phyloP scores from a whole-genome alignment of 331 rosid species.

The Malus hybrid region DNA sequence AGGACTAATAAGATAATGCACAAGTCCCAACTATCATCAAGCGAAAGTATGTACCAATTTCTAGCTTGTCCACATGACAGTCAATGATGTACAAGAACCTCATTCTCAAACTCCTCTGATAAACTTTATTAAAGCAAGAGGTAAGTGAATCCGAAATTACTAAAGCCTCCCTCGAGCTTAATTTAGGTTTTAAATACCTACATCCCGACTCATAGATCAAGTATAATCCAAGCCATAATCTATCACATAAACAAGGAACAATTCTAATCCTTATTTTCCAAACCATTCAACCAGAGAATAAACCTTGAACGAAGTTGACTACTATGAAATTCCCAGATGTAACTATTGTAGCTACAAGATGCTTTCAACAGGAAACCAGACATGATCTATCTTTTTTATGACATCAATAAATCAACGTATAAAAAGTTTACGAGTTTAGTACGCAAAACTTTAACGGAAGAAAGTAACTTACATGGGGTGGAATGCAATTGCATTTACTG shows the following conservation, averaged over 20 bases:
- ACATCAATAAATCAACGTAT: not conserved
- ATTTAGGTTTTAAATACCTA: not conserved
- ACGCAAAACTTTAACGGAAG: not conserved
- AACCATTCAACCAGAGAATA: not conserved
- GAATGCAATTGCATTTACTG: slow-evolving; percentile 93
- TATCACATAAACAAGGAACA: not conserved
- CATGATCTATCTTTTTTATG: not conserved
- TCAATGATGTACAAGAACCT: not conserved
- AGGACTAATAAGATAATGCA: not conserved
- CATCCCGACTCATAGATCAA: not conserved
- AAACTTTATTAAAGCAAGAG: not conserved
- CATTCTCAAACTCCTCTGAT: not conserved
- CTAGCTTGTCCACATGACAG: not conserved
- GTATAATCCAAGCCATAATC: not conserved
- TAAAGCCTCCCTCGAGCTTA: not conserved
- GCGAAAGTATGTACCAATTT: not conserved
- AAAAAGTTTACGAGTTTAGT: not conserved
- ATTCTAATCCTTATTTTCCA: not conserved
- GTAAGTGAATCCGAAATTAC: not conserved
- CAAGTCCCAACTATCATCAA: not conserved
- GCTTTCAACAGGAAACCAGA: not conserved
- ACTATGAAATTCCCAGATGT: not conserved
- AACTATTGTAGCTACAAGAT: not conserved
- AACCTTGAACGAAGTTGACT: not conserved
- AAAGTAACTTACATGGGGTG: slow-evolving; percentile 73